These are phyloP conservation scores for Casuarina glauca DNA, from an alignment of 306 rosid genomes.

Conservation along the genomic window DNA sequence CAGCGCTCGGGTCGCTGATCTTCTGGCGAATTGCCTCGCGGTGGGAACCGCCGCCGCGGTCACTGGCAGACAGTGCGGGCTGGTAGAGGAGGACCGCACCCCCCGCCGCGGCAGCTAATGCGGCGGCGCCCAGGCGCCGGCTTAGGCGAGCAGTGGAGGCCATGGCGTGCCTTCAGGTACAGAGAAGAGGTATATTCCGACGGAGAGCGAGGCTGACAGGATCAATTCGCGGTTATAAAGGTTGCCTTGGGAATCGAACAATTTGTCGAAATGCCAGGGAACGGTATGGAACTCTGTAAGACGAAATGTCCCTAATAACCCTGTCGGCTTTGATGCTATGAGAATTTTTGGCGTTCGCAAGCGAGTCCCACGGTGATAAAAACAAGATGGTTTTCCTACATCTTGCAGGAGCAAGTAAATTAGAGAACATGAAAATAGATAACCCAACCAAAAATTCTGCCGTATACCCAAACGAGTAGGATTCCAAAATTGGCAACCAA, in stretches of 20 bases:
- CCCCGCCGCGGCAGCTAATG: constrained; percentile 53
- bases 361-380: no score
- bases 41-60: constrained; percentile 41
- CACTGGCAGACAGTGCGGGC: constrained; percentile 45
- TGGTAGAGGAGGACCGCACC: constrained; percentile 54
- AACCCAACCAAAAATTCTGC: no score
- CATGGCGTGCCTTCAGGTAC: constrained; percentile 11
- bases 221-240: not conserved
- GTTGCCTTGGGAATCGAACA: constrained; percentile 39
- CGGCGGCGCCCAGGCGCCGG: constrained; percentile 48
- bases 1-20: constrained; percentile 49
- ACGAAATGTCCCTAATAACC: not conserved
- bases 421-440: no score
- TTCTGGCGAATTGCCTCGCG: constrained; percentile 48
- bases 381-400: no score
- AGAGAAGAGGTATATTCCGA: not conserved
- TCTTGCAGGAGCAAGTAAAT: no score
- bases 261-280: not conserved
- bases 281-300: not conserved
- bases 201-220: not conserved
- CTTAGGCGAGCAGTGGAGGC: constrained; percentile 57
- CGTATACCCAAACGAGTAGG: no score
- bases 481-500: no score
- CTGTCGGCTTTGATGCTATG: no score
- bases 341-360: no score